Conservation (phyloP, 2,329 filamentous ascomycete species). For the Fusarium sp. region DNA sequence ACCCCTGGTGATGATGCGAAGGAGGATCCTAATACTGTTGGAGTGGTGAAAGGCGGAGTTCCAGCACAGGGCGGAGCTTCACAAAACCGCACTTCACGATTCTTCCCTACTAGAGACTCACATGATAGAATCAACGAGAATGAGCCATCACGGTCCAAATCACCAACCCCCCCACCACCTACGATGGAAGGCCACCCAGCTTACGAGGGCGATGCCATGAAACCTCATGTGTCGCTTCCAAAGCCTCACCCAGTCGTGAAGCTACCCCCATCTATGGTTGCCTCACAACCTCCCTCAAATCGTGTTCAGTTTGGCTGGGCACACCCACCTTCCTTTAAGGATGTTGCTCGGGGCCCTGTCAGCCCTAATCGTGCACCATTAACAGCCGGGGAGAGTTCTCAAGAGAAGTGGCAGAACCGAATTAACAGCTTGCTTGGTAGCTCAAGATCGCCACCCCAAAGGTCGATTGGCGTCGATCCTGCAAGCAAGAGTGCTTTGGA, state of each 20-base stretch:
- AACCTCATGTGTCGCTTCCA: constrained; percentile 78
- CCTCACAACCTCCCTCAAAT: constrained; percentile 43
- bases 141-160: constrained; percentile 61
- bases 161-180: constrained; percentile 79
- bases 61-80: constrained; percentile 53
- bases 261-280: constrained; percentile 71
- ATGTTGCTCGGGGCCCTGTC: constrained; percentile 43
- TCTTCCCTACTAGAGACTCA: constrained; percentile 69
- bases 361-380: constrained; percentile 40
- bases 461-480: constrained; percentile 73
- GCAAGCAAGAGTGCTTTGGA: constrained; percentile 76
- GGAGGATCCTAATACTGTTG: constrained; percentile 47
- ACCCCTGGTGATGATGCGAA: constrained; percentile 46
- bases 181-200: constrained; percentile 78
- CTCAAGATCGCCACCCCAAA: constrained; percentile 70
- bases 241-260: constrained; percentile 81
- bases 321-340: constrained; percentile 51
- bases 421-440: constrained; percentile 84
- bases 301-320: constrained; percentile 53
- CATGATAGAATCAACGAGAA: constrained; percentile 55
- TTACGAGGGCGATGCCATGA: constrained; percentile 73
- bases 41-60: constrained; percentile 48
- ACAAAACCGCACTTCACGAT: constrained; percentile 67
- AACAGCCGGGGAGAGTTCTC: constrained; percentile 53
- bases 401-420: constrained; percentile 79